Evolutionary conservation across 2,329 filamentous ascomycete species (phyloP).

Genomic region (Colletotrichum tofieldiae): DNA sequence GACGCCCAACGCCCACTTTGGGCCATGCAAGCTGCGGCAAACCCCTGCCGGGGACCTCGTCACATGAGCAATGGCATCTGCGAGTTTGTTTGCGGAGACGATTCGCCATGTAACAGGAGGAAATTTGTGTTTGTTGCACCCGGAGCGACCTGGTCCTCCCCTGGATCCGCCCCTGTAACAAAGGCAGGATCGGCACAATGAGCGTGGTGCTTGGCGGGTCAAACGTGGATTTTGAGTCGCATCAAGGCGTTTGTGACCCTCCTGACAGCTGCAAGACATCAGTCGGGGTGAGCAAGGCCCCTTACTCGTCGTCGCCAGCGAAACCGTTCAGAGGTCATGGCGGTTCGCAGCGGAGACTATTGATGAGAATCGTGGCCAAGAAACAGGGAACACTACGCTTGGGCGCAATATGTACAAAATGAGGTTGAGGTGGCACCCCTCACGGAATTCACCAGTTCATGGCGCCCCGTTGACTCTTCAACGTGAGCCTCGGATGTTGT

Average conservation of each 20-base stretch:
- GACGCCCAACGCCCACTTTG: slow-evolving; percentile 22
- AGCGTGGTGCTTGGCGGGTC: slow-evolving; percentile 29
- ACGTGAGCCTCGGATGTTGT: background rate
- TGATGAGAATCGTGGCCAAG: slow-evolving; percentile 1
- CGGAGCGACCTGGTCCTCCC: slow-evolving; percentile 11
- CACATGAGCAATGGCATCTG: slow-evolving; percentile 39
- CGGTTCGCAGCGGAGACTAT: slow-evolving; percentile 11
- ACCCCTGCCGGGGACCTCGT: slow-evolving; percentile 16
- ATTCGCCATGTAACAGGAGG: background rate
- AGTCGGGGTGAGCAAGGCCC: slow-evolving; percentile 11
- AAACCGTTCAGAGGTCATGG: slow-evolving; percentile 22
- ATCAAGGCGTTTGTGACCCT: slow-evolving; percentile 28
- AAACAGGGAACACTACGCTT: slow-evolving; percentile 20
- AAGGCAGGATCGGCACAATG: slow-evolving; percentile 31
- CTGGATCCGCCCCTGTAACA: slow-evolving; percentile 10
- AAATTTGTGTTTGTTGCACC: slow-evolving; percentile 18
- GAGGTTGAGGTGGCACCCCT: background rate
- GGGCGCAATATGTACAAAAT: slow-evolving; percentile 3
- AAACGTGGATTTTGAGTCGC: slow-evolving; percentile 26
- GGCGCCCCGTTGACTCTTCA: background rate
- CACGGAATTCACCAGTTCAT: background rate
- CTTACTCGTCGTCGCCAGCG: background rate
- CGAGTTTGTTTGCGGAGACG: slow-evolving; percentile 20
- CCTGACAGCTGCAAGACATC: slow-evolving; percentile 42
- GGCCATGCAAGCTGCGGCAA: background rate